Percentiles rank a stretch among this genome's conserved stretches.
Evolutionary conservation across 495 filamentous ascomycete genomes (phyloP).

Genomic region (Trichocladium uniseriatum): DNA sequence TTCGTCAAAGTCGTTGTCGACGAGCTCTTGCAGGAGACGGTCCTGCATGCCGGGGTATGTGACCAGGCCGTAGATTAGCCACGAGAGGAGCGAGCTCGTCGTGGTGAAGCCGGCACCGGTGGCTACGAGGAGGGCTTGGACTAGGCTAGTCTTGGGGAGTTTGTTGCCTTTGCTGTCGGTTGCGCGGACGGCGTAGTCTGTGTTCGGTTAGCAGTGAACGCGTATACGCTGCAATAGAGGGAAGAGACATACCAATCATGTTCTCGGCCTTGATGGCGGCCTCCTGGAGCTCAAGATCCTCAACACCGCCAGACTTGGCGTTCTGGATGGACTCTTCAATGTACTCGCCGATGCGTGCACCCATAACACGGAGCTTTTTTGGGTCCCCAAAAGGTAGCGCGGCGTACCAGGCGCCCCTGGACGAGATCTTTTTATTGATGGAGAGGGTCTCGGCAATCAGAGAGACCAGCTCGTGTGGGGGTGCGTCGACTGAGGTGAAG

Average conservation of each 20-base stretch:
- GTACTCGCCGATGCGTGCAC: slow-evolving; percentile 26
- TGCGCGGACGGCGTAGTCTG: slow-evolving; percentile 42
- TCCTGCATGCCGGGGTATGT: slow-evolving; percentile 44
- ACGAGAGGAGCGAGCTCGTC: slow-evolving; percentile 42
- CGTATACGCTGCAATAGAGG: too few relatives aligned
- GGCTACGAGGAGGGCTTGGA: slow-evolving; percentile 18
- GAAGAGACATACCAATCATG: too few relatives aligned
- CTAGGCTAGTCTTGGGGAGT: too few relatives aligned
- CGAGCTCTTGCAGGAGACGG: slow-evolving; percentile 42
- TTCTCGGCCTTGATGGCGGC: slow-evolving; percentile 38
- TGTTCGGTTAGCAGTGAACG: too few relatives aligned
- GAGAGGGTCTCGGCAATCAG: background rate
- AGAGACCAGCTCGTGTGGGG: slow-evolving; percentile 2
- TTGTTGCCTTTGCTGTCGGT: slow-evolving; percentile 41
- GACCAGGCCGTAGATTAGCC: slow-evolving; percentile 43
- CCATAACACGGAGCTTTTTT: too few relatives aligned
- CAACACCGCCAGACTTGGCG: slow-evolving; percentile 26
- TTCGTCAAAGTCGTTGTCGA: slow-evolving; percentile 39
- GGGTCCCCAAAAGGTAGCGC: slow-evolving; percentile 45
- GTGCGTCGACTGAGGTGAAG: slow-evolving; percentile 37
- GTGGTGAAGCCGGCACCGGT: slow-evolving; percentile 49
- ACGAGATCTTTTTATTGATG: slow-evolving; percentile 46
- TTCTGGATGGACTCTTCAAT: slow-evolving; percentile 28
- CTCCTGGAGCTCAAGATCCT: slow-evolving; percentile 29
- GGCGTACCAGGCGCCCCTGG: slow-evolving; percentile 41